Evolutionary conservation across 2,329 filamentous ascomycete genomes (phyloP).

Genomic region (Amesomyces nigricolor): DNA sequence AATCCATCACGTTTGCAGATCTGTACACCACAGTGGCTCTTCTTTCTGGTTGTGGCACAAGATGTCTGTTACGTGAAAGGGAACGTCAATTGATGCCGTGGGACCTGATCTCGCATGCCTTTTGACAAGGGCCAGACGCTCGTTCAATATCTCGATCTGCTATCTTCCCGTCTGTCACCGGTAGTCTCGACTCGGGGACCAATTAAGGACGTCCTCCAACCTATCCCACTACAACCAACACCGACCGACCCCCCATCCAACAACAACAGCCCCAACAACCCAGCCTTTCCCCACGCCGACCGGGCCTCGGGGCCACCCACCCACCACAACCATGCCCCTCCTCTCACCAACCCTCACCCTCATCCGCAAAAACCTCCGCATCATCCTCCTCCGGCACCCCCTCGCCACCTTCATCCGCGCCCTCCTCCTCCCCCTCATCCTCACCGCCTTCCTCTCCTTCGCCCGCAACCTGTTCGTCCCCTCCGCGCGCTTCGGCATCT

Average conservation of each 20-base stretch:
- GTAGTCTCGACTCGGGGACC: too few relatives aligned
- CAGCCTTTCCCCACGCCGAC: too few relatives aligned
- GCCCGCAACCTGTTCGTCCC: conserved; percentile 80
- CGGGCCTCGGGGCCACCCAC: too few relatives aligned
- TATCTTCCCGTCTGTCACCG: too few relatives aligned
- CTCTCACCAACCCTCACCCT: conserved; percentile 56
- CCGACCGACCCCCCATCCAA: too few relatives aligned
- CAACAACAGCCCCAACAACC: too few relatives aligned
- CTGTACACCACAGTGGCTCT: too few relatives aligned
- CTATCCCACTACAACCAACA: too few relatives aligned
- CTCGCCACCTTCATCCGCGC: conserved; percentile 50
- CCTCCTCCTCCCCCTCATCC: conserved; percentile 52
- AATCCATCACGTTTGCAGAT: too few relatives aligned
- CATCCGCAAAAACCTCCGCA: conserved; percentile 56
- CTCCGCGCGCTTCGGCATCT: conserved; percentile 69
- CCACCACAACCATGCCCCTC: conserved; percentile 40
- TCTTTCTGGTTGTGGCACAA: not conserved
- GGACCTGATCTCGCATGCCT: too few relatives aligned
- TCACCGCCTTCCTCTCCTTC: conserved; percentile 59
- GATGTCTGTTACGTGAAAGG: not conserved
- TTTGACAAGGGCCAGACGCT: not conserved
- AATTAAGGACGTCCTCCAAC: too few relatives aligned
- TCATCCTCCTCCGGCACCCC: conserved; percentile 50
- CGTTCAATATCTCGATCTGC: not conserved
- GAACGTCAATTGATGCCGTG: too few relatives aligned